These are phyloP conservation scores for rapeseed (Brassica napus) DNA, from an alignment of 345 rosid species.

Conservation along the genomic window DNA sequence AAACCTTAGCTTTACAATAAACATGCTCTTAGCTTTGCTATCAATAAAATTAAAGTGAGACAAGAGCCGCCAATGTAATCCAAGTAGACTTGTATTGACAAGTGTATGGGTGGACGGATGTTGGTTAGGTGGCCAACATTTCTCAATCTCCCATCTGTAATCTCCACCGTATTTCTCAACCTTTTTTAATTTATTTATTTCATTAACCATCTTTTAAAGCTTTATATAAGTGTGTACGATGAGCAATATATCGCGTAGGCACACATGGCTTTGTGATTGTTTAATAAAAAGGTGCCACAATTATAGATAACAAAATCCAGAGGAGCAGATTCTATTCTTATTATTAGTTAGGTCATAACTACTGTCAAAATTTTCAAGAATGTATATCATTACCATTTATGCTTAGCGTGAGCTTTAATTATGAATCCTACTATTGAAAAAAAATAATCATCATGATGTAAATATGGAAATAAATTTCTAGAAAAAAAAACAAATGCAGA, in stretches of 20 bases:
- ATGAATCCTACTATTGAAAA: neutral
- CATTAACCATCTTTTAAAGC: neutral
- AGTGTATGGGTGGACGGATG: neutral
- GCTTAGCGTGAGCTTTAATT: conserved; percentile 31
- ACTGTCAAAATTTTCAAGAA: conserved; percentile 8
- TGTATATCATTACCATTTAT: conserved; percentile 28
- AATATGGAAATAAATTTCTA: no score
- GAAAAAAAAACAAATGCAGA: neutral
- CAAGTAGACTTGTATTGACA: neutral
- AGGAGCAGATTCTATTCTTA: conserved; percentile 28
- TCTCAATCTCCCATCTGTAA: neutral
- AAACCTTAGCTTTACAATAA: no score
- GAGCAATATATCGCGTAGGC: neutral
- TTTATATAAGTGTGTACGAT: neutral
- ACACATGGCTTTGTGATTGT: conserved; percentile 8
- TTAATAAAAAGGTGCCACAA: neutral
- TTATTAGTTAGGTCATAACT: conserved; percentile 13
- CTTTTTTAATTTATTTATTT: neutral
- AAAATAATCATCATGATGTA: neutral
- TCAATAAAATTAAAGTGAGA: neutral
- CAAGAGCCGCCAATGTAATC: neutral
- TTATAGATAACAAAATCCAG: conserved; percentile 29
- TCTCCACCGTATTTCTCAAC: neutral
- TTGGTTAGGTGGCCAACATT: conserved; percentile 33
- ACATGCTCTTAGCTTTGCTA: neutral